phyloP scores from a whole-genome alignment of 352 stramenopile genomes.

The Aphanomyces cochlioides region DNA sequence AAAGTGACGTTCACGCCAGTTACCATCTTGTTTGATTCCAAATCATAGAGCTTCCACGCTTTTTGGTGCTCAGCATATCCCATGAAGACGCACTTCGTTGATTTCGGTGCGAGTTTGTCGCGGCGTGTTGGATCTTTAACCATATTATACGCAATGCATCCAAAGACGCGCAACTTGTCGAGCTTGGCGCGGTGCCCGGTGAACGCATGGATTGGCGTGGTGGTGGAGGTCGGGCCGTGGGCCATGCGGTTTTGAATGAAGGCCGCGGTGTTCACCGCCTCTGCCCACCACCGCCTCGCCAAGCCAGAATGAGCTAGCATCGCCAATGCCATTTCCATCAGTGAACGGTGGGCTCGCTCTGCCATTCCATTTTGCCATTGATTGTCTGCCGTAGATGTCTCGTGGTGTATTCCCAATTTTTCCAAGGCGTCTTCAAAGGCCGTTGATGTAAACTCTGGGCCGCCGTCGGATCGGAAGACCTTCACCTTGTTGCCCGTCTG shows the following conservation, averaged over 20 bases:
- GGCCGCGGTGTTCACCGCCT: conserved; percentile 36
- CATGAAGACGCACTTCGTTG: conserved; percentile 33
- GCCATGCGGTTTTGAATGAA: conserved; percentile 35
- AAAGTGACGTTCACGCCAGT: neutral
- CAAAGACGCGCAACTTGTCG: conserved; percentile 34
- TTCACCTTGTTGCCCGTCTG: conserved; percentile 33
- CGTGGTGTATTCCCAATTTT: conserved; percentile 35
- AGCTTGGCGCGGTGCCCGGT: conserved; percentile 30
- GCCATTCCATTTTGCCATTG: conserved; percentile 39
- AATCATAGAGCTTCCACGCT: conserved; percentile 26
- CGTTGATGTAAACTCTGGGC: conserved; percentile 34
- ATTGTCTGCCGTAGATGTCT: conserved; percentile 33
- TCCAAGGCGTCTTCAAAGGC: conserved; percentile 20
- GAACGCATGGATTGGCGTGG: conserved; percentile 33
- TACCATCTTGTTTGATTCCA: conserved; percentile 1
- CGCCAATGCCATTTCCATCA: conserved; percentile 34
- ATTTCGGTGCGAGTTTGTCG: conserved; percentile 35
- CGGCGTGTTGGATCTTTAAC: conserved; percentile 30
- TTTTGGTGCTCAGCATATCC: conserved; percentile 33
- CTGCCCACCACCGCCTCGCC: conserved; percentile 32
- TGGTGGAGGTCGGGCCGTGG: neutral
- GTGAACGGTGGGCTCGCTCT: conserved; percentile 35
- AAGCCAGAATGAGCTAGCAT: conserved; percentile 36
- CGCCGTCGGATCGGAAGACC: conserved; percentile 38
- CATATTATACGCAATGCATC: conserved; percentile 35